phyloP scores from a whole-genome alignment of 805 yeast genomes.

The Metschnikowia vanudenii region DNA sequence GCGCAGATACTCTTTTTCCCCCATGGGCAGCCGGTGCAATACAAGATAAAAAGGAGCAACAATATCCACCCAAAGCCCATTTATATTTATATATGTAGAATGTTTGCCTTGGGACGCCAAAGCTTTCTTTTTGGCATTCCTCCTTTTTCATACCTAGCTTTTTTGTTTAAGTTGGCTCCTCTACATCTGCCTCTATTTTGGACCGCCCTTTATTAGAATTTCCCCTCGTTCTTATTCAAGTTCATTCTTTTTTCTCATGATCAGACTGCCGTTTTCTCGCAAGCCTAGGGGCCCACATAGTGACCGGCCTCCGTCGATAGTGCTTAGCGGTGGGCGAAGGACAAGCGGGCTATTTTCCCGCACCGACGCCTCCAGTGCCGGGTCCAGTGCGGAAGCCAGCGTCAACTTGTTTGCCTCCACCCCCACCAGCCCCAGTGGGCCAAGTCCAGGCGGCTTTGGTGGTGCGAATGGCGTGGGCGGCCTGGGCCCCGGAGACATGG shows the following conservation, averaged over 20 bases:
- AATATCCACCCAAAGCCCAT: neutral
- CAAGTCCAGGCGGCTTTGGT: neutral
- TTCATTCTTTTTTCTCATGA: neutral
- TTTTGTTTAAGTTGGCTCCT: too few species aligned
- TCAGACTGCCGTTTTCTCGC: slow-evolving; percentile 6
- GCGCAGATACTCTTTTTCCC: slow-evolving; percentile 5
- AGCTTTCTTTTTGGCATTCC: neutral
- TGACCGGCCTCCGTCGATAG: neutral
- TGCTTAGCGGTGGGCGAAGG: neutral
- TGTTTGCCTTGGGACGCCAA: too few species aligned
- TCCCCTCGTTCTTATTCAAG: too few species aligned
- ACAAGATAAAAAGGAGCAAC: slow-evolving; percentile 3
- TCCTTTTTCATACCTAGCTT: too few species aligned
- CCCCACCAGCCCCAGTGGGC: neutral
- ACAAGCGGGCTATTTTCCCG: slow-evolving; percentile 2
- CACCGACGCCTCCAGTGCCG: too few species aligned
- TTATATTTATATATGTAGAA: neutral
- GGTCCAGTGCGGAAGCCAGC: neutral
- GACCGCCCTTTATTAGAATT: too few species aligned
- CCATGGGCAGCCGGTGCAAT: slow-evolving; percentile 9
- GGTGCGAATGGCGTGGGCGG: neutral
- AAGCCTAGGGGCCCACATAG: neutral
- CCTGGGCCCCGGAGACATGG: neutral
- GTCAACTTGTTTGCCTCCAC: too few species aligned
- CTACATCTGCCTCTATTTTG: too few species aligned